Percentiles rank a stretch among this genome's conserved stretches.
Conservation (phyloP, 2,329 filamentous ascomycete genomes). For the Allantophomopsis lycopodina region DNA sequence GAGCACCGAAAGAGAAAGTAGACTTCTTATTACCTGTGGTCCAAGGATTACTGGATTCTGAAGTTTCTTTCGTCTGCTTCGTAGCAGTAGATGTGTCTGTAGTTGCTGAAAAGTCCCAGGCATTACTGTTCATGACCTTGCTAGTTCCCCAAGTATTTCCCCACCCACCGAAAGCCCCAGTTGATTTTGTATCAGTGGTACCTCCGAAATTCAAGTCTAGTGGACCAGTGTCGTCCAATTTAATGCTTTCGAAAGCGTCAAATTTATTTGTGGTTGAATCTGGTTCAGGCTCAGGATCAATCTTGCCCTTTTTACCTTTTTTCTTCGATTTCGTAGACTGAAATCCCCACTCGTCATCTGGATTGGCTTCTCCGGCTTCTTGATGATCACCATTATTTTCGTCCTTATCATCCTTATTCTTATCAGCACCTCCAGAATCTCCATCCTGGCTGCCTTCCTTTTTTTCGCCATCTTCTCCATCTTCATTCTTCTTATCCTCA, state of each 20-base stretch:
- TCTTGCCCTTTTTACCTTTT: conserved; percentile 35
- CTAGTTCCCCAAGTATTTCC: conserved; percentile 45
- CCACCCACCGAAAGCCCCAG: conserved; percentile 39
- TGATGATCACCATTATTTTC: conserved; percentile 23
- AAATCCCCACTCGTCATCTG: conserved; percentile 38
- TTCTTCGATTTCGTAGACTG: conserved; percentile 34
- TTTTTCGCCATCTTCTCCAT: conserved; percentile 20
- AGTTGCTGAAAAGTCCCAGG: conserved; percentile 28
- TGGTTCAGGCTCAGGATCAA: conserved; percentile 18
- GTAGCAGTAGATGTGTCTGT: conserved; percentile 23
- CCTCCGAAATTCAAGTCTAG: conserved; percentile 37
- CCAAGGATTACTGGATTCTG: conserved; percentile 35
- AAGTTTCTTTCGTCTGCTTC: conserved; percentile 25
- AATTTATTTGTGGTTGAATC: conserved; percentile 17
- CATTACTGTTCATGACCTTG: conserved; percentile 16
- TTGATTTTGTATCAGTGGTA: conserved; percentile 26
- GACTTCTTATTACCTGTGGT: conserved; percentile 28
- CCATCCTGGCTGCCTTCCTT: conserved; percentile 18
- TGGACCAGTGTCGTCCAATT: conserved; percentile 44
- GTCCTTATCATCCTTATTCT: conserved; percentile 19
- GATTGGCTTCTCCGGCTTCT: conserved; percentile 23
- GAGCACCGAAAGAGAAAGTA: conserved; percentile 36
- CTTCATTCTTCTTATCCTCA: conserved; percentile 28
- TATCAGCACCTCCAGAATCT: conserved; percentile 17
- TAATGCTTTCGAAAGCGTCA: conserved; percentile 55